A percentile compares a stretch with the other conserved stretches of the same genome.
Conservation (phyloP, 192 early-diverging fungal species). For the Gigaspora rosea region DNA sequence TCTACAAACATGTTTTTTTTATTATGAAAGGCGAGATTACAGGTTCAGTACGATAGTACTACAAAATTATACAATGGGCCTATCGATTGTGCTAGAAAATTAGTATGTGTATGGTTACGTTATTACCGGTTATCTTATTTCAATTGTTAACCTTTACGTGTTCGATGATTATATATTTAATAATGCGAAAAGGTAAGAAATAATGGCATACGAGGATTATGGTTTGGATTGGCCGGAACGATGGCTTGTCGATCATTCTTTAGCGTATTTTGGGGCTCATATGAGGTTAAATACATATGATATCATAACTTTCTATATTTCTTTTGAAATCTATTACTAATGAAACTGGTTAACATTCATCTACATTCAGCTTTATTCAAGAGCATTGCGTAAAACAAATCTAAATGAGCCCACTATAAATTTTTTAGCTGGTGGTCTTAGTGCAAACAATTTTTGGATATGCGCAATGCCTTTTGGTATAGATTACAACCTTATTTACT, state of each 20-base stretch:
- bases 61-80: slow-evolving; percentile 82
- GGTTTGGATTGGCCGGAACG: slow-evolving; percentile 83
- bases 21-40: slow-evolving; percentile 48
- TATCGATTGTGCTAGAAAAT: slow-evolving; percentile 77
- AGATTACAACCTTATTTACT: not conserved
- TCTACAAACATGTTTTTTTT: not conserved
- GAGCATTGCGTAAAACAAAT: slow-evolving; percentile 49
- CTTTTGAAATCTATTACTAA: not conserved
- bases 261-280: slow-evolving; percentile 62
- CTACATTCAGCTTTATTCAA: slow-evolving; percentile 53
- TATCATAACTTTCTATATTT: too few relatives aligned
- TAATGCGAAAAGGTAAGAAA: slow-evolving; percentile 52
- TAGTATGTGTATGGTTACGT: slow-evolving; percentile 45
- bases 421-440: slow-evolving; percentile 79
- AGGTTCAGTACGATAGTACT: slow-evolving; percentile 72
- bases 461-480: slow-evolving; percentile 72
- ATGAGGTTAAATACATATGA: slow-evolving; percentile 49
- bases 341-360: not conserved
- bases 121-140: not conserved
- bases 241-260: slow-evolving; percentile 70
- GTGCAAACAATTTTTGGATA: slow-evolving; percentile 91
- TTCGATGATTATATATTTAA: not conserved
- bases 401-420: slow-evolving; percentile 65
- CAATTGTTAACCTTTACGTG: not conserved
- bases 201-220: slow-evolving; percentile 81